Conservation (phyloP, 805 yeast genomes). For the Pichia paraexigua region DNA sequence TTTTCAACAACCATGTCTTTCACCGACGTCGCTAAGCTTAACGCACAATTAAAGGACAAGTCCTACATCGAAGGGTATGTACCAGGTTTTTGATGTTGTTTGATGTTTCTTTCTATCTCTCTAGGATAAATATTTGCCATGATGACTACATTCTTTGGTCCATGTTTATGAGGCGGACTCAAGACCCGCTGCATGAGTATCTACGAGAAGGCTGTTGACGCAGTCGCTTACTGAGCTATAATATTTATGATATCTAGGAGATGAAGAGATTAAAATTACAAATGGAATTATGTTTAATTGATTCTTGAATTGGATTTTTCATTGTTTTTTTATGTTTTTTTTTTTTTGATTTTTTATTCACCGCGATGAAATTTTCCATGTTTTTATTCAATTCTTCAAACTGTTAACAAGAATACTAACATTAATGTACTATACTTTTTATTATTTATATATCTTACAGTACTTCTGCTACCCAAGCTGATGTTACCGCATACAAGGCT, state of each 20-base stretch:
- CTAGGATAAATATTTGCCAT: slow-evolving; percentile 22
- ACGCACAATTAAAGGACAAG: slow-evolving; percentile 84
- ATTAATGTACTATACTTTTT: slow-evolving; percentile 6
- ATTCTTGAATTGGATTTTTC: background rate
- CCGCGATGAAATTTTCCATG: background rate
- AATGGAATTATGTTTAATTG: too few relatives aligned
- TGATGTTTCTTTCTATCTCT: background rate
- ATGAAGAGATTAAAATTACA: background rate
- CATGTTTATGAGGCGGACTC: slow-evolving; percentile 95
- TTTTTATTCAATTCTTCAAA: background rate
- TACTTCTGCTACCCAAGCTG: slow-evolving; percentile 90
- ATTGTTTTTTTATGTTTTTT: background rate
- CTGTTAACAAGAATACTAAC: slow-evolving; percentile 6
- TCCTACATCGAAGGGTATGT: slow-evolving; percentile 96
- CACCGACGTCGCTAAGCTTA: slow-evolving; percentile 64
- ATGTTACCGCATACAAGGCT: slow-evolving; percentile 89
- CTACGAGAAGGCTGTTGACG: slow-evolving; percentile 34
- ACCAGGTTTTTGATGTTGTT: background rate
- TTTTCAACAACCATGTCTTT: slow-evolving; percentile 44
- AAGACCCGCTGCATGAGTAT: slow-evolving; percentile 95
- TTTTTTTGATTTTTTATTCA: background rate
- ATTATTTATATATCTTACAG: slow-evolving; percentile 41
- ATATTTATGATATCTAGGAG: background rate
- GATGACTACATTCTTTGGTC: slow-evolving; percentile 78
- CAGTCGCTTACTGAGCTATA: slow-evolving; percentile 13